Evolutionary conservation across 2,329 filamentous ascomycete species (phyloP).

Genomic region (Geosmithia flava): DNA sequence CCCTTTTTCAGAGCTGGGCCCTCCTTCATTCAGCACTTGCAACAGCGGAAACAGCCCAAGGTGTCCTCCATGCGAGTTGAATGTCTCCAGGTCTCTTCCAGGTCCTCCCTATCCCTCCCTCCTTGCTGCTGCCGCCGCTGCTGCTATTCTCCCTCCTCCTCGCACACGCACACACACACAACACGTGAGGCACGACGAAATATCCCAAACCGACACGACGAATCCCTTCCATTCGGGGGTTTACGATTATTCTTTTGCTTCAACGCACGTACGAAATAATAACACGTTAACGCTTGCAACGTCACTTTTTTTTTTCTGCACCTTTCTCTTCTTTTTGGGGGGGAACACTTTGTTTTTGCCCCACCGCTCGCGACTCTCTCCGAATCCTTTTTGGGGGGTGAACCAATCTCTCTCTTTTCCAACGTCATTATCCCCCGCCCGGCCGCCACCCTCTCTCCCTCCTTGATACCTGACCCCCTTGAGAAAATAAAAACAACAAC

Average conservation of each 20-base stretch:
- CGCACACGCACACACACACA: background rate
- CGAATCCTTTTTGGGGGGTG: background rate
- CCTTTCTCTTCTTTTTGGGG: background rate
- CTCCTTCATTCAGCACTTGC: no score
- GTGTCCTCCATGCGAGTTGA: no score
- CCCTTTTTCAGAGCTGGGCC: no score
- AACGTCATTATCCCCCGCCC: slow-evolving; percentile 10
- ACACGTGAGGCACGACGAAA: background rate
- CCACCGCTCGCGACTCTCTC: slow-evolving; percentile 2
- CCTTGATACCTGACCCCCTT: background rate
- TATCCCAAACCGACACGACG: background rate
- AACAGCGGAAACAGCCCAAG: no score
- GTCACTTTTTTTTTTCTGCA: background rate
- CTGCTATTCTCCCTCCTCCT: background rate
- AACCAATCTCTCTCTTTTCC: slow-evolving; percentile 3
- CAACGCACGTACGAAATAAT: no score
- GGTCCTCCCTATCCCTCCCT: background rate
- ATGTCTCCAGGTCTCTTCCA: no score
- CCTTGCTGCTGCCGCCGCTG: background rate
- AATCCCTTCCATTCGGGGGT: no score
- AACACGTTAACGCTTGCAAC: no score
- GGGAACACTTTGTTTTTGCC: background rate
- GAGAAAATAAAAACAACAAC: background rate
- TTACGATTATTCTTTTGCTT: no score
- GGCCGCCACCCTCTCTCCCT: background rate